Evolutionary conservation across 2,329 filamentous ascomycete species (phyloP).

Genomic region (Clarireedia hainanense): DNA sequence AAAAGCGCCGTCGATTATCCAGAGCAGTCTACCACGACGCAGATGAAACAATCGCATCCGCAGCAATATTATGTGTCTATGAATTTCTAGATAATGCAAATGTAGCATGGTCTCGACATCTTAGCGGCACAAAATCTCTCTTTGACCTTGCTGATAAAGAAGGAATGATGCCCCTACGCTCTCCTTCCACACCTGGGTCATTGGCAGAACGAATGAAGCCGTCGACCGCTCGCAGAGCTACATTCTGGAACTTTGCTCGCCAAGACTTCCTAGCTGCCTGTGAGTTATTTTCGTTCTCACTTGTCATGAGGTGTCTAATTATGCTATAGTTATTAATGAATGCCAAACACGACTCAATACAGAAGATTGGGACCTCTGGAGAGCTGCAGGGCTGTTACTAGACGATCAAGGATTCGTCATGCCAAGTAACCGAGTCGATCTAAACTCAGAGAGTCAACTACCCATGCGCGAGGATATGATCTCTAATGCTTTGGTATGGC

Average conservation of each 20-base stretch:
- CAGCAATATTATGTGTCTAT: slow-evolving; percentile 59
- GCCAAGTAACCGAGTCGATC: slow-evolving; percentile 35
- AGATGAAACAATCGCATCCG: slow-evolving; percentile 56
- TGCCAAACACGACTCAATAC: slow-evolving; percentile 53
- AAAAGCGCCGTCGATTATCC: slow-evolving; percentile 35
- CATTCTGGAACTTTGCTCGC: slow-evolving; percentile 60
- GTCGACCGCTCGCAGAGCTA: slow-evolving; percentile 48
- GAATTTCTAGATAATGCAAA: slow-evolving; percentile 60
- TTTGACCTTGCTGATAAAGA: slow-evolving; percentile 46
- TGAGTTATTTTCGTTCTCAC: slow-evolving; percentile 26
- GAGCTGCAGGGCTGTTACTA: slow-evolving; percentile 52
- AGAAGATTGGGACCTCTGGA: slow-evolving; percentile 55
- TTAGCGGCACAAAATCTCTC: slow-evolving; percentile 57
- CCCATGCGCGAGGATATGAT: slow-evolving; percentile 55
- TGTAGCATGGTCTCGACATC: slow-evolving; percentile 54
- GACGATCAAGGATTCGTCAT: slow-evolving; percentile 44
- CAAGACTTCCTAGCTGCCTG: slow-evolving; percentile 59
- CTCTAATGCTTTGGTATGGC: slow-evolving; percentile 57
- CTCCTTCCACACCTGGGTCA: slow-evolving; percentile 31
- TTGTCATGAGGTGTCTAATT: neutral
- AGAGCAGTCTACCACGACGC: slow-evolving; percentile 35
- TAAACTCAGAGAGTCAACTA: slow-evolving; percentile 36
- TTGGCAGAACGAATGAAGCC: slow-evolving; percentile 30
- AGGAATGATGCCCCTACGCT: slow-evolving; percentile 35
- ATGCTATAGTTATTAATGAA: slow-evolving; percentile 45